Conservation (phyloP, 129 eudicot species). For the Solidago caesia region DNA sequence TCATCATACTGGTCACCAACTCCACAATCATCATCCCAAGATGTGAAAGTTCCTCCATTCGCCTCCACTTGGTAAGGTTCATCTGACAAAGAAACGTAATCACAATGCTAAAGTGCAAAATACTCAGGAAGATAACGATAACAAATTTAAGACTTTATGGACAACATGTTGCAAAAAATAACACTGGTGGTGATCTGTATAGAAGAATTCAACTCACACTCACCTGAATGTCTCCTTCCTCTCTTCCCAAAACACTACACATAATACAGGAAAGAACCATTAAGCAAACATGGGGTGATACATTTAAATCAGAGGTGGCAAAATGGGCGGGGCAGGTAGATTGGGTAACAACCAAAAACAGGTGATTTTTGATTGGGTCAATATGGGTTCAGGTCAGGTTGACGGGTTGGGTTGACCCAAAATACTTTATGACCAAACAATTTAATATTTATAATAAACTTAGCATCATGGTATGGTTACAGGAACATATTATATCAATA, state of each 20-base stretch:
- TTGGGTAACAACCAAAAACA: background rate
- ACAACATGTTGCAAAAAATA: constrained; percentile 7
- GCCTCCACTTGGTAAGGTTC: constrained; percentile 48
- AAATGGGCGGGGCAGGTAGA: background rate
- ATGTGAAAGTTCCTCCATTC: constrained; percentile 42
- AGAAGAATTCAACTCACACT: constrained; percentile 34
- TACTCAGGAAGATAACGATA: background rate
- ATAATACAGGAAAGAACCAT: constrained; percentile 18
- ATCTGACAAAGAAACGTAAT: constrained; percentile 40
- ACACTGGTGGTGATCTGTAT: background rate
- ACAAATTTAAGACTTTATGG: background rate
- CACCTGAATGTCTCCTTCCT: constrained; percentile 58
- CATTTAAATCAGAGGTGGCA: background rate
- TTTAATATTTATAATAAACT: background rate
- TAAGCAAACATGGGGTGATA: background rate
- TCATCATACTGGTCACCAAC: constrained; percentile 52
- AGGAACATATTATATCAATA: background rate
- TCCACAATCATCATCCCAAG: constrained; percentile 70
- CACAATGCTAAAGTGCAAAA: constrained; percentile 17
- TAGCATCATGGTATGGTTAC: background rate
- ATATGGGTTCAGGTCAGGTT: background rate
- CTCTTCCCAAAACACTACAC: constrained; percentile 83
- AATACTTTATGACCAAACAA: background rate
- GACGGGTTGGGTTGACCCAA: background rate
- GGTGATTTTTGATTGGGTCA: background rate